Evolutionary conservation across 345 rosid genomes (phyloP), one percentile per base, ranked within the genome.

Genomic region (Citrus maxima): DNA sequence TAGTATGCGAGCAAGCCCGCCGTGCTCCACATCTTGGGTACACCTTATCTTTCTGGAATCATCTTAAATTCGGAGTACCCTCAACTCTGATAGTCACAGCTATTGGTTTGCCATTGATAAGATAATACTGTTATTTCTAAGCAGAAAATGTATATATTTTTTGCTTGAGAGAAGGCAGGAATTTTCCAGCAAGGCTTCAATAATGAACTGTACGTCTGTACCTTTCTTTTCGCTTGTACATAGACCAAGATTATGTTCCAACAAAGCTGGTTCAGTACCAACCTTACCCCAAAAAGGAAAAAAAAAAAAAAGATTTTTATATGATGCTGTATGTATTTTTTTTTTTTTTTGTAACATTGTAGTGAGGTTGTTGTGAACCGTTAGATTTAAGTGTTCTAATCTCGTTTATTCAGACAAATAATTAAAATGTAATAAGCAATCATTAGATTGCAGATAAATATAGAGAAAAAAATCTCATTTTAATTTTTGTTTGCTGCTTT

Each of bases 1-100:
- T 93, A 64, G 95, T 93, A 70, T 91, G 98, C 21, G 97, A 93
- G 79, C 93, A 95, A 86, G 98, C 98, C 67, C 80, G 86, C 19
- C 83, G 93, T 5, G 83, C 93, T 60, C 84, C 87, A 1, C 75
- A 72, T 14, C 74, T 85, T 19, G 89, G 88, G 2, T 90, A 92
- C 87, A 88, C 85, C 7, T 82, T 93, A 34, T 86, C 95, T 49
- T 93, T 95, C 78, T 90, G 89, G 88, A 90, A 81, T 37, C 98
- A 95, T 68, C 83, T 95, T 27, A 89, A 86, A 72, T 92, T 90
- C 22, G 97, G 98, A 62, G 74, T 90, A 65, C 98, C 98, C 42
- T 93, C 98, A 13, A 90, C 98, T 60, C 75, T 92, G 62, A 74
- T 90, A 6, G 90, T 95, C n/a, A 87, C 87, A 70, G 90, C 92